phyloP scores from a whole-genome alignment of 1,284 basidiomycete genomes.

The Moesziomyces aphidis region DNA sequence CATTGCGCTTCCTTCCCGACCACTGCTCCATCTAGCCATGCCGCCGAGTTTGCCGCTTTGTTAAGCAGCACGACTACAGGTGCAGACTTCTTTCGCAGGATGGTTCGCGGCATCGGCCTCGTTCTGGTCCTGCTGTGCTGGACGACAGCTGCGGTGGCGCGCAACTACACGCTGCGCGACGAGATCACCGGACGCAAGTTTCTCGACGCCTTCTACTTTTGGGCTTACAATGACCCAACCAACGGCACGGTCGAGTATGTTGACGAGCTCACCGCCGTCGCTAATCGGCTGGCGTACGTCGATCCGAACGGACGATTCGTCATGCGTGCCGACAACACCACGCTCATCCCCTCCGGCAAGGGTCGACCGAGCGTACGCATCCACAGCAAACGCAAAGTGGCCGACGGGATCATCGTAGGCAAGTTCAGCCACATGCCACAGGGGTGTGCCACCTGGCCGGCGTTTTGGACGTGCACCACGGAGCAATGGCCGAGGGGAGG shows the following conservation, averaged over 20 bases:
- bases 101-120: neutral
- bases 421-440: conserved; percentile 45
- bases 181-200: conserved; percentile 50
- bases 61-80: neutral
- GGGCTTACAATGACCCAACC: conserved; percentile 47
- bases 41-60: too few species aligned
- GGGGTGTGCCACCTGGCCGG: conserved; percentile 62
- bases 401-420: conserved; percentile 49
- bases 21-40: neutral
- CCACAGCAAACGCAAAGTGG: conserved; percentile 42
- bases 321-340: conserved; percentile 48
- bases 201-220: conserved; percentile 49
- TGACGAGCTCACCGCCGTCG: conserved; percentile 25
- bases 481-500: conserved; percentile 53
- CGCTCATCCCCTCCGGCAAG: conserved; percentile 10
- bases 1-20: neutral
- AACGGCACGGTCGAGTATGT: conserved; percentile 51
- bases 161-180: conserved; percentile 46
- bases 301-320: conserved; percentile 39
- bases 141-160: conserved; percentile 11
- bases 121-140: neutral
- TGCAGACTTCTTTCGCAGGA: neutral
- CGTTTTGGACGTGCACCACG: conserved; percentile 57
- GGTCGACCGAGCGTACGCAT: conserved; percentile 42
- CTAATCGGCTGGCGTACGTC: conserved; percentile 31